A percentile compares a stretch with the other conserved stretches of the same genome.
Evolutionary conservation across 2,329 filamentous ascomycete genomes (phyloP).

Genomic region (Fusarium pininemorale): DNA sequence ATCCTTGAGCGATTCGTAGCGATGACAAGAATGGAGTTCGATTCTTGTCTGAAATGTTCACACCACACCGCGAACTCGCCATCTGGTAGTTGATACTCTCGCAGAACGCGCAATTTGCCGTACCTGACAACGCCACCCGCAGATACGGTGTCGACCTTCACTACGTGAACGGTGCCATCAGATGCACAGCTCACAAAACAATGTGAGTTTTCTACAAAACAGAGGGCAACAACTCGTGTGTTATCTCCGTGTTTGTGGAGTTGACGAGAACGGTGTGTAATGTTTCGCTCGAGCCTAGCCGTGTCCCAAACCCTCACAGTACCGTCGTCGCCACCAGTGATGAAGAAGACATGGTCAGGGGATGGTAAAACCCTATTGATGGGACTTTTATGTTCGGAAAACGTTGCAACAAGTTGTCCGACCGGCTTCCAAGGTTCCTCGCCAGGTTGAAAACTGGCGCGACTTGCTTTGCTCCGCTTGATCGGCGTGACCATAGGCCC

Average conservation of each 20-base stretch:
- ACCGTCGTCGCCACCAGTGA: slow-evolving; percentile 92
- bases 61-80: slow-evolving; percentile 88
- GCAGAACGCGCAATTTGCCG: slow-evolving; percentile 77
- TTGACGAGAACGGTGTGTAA: slow-evolving; percentile 86
- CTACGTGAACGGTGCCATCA: slow-evolving; percentile 89
- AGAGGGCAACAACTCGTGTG: slow-evolving; percentile 79
- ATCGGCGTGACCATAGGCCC: slow-evolving; percentile 82
- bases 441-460: slow-evolving; percentile 55
- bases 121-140: slow-evolving; percentile 71
- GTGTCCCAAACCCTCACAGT: slow-evolving; percentile 94
- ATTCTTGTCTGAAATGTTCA: slow-evolving; percentile 88
- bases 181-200: slow-evolving; percentile 91
- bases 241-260: slow-evolving; percentile 80
- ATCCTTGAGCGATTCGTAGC: slow-evolving; percentile 88
- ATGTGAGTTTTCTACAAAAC: slow-evolving; percentile 93
- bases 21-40: slow-evolving; percentile 82
- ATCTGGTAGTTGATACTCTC: slow-evolving; percentile 79
- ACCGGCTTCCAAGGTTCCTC: slow-evolving; percentile 79
- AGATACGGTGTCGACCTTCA: slow-evolving; percentile 73
- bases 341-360: slow-evolving; percentile 92
- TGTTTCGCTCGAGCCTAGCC: slow-evolving; percentile 86
- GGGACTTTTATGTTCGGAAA: slow-evolving; percentile 85
- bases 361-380: slow-evolving; percentile 85
- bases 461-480: slow-evolving; percentile 63
- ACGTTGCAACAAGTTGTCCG: slow-evolving; percentile 85